These are phyloP conservation scores for Aspergillus leporis DNA, from an alignment of 495 filamentous ascomycete species.

Conservation along the genomic window DNA sequence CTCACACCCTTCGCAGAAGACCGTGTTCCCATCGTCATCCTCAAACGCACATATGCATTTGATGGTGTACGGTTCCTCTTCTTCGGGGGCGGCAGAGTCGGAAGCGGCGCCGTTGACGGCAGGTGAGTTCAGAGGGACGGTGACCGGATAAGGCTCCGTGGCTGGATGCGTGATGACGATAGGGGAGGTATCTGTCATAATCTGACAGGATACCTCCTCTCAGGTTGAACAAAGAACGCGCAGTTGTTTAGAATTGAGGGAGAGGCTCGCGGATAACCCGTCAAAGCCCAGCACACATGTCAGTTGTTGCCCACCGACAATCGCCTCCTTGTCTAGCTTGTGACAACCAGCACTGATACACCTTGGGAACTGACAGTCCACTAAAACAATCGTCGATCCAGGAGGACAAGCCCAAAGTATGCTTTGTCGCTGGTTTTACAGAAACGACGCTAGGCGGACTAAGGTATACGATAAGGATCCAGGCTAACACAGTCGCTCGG, in stretches of 20 bases:
- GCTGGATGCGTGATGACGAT: constrained; percentile 62
- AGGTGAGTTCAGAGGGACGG: constrained; percentile 52
- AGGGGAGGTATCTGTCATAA: constrained; percentile 87
- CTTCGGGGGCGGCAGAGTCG: constrained; percentile 57
- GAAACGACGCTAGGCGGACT: background rate
- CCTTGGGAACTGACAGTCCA: background rate
- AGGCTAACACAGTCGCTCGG: background rate
- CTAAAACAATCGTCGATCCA: background rate
- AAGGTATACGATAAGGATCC: background rate
- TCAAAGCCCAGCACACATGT: constrained; percentile 41
- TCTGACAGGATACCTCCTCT: constrained; percentile 69
- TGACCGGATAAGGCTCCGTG: constrained; percentile 64
- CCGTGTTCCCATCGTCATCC: constrained; percentile 96
- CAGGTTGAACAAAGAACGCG: constrained; percentile 34
- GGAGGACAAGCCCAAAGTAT: background rate
- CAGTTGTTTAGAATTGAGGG: constrained; percentile 15
- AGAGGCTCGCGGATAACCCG: constrained; percentile 20
- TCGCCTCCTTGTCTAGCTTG: background rate
- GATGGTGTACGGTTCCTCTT: constrained; percentile 93
- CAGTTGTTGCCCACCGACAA: constrained; percentile 16
- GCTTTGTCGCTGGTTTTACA: background rate
- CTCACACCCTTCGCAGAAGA: constrained; percentile 92
- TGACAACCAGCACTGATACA: background rate
- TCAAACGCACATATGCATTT: constrained; percentile 92
- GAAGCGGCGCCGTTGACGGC: constrained; percentile 57